These are phyloP conservation scores for sunflower (Helianthus annuus) DNA, from an alignment of 129 eudicot genomes.

Conservation along the genomic window HanXRQr2.0-SUNRISE NC_035446.2:105749147-105749646, in stretches of 20 bases:
- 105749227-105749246: not conserved
- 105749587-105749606: too few relatives aligned
- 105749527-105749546: not conserved
- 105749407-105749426: too few relatives aligned
- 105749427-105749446: too few relatives aligned
- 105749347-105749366: not conserved
- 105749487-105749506: not conserved
- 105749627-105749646: too few relatives aligned
- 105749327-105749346: not conserved
- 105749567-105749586: too few relatives aligned
- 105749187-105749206: not conserved
- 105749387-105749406: too few relatives aligned
- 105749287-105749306: not conserved
- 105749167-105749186: too few relatives aligned
- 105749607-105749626: too few relatives aligned
- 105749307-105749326: not conserved
- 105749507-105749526: not conserved
- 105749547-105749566: not conserved
- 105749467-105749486: not conserved
- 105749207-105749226: not conserved
- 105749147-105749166: too few relatives aligned
- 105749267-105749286: not conserved
- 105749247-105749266: too few relatives aligned
- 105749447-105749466: not conserved
- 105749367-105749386: too few relatives aligned